These are phyloP conservation scores for Yamadazyma triangularis DNA, from an alignment of 1,139 yeast genomes.

Conservation along the genomic window DNA sequence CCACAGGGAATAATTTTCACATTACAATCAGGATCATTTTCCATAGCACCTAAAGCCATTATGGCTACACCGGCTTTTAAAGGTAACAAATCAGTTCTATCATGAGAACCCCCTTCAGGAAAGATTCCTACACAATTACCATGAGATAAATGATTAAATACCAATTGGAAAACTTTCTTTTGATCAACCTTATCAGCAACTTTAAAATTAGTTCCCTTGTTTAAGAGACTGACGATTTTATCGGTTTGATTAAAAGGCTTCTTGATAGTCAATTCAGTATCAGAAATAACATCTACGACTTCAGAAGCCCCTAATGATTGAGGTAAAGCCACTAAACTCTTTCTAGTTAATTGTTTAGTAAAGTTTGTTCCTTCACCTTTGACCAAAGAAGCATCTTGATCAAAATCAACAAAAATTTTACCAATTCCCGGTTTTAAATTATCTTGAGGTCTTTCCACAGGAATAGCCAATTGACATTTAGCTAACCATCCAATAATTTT, in stretches of 20 bases:
- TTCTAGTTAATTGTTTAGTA: conserved; percentile 56
- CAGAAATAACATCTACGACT: conserved; percentile 63
- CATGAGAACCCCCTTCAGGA: conserved; percentile 75
- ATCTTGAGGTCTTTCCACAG: conserved; percentile 91
- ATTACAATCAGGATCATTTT: conserved; percentile 24
- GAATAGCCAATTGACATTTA: conserved; percentile 73
- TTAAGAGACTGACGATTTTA: conserved; percentile 37
- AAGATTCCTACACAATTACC: conserved; percentile 91
- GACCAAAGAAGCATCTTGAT: conserved; percentile 42
- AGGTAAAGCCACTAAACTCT: conserved; percentile 76
- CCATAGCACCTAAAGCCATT: conserved; percentile 43
- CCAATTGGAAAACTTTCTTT: conserved; percentile 72
- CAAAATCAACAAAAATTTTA: conserved; percentile 48
- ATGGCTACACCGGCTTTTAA: conserved; percentile 47
- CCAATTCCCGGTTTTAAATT: conserved; percentile 62
- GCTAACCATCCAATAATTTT: conserved; percentile 73
- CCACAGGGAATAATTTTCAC: conserved; percentile 45
- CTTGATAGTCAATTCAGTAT: conserved; percentile 64
- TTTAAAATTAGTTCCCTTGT: conserved; percentile 59
- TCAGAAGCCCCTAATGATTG: conserved; percentile 76
- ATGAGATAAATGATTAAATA: conserved; percentile 73
- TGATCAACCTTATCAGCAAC: conserved; percentile 84
- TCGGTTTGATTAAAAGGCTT: conserved; percentile 64
- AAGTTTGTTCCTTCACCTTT: conserved; percentile 69
- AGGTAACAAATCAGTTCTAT: conserved; percentile 37